These are phyloP conservation scores for Nadsonia fulvescens DNA, from an alignment of 805 yeast genomes.

Conservation along the genomic window DNA sequence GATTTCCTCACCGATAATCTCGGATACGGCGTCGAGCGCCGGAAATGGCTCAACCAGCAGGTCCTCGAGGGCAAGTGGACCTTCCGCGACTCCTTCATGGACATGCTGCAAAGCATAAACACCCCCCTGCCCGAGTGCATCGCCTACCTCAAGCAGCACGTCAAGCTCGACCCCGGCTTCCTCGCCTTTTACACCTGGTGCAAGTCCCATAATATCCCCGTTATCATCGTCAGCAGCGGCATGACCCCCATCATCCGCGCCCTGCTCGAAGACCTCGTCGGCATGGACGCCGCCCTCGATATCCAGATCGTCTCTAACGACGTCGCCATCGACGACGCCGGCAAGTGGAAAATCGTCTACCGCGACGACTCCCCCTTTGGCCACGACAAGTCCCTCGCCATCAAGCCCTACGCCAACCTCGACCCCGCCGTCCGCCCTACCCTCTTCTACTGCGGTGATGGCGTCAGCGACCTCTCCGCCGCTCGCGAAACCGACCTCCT, in stretches of 20 bases:
- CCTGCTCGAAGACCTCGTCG: constrained; percentile 54
- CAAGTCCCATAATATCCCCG: constrained; percentile 49
- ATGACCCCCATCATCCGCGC: constrained; percentile 85
- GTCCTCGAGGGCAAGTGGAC: constrained; percentile 50
- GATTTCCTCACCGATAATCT: constrained; percentile 76
- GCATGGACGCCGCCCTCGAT: constrained; percentile 50
- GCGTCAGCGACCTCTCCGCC: constrained; percentile 87
- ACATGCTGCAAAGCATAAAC: constrained; percentile 66
- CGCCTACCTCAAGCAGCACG: constrained; percentile 40
- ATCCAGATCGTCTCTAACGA: constrained; percentile 74
- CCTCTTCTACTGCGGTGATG: constrained; percentile 92
- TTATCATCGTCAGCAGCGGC: constrained; percentile 79
- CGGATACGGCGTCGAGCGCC: constrained; percentile 63
- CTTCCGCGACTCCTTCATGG: constrained; percentile 58
- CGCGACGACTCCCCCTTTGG: constrained; percentile 80
- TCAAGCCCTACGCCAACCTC: constrained; percentile 27
- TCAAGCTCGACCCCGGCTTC: constrained; percentile 83
- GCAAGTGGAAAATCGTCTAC: constrained; percentile 69
- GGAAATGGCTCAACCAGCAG: constrained; percentile 50
- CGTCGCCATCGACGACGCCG: constrained; percentile 35
- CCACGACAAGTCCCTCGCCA: constrained; percentile 82
- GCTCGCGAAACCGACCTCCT: constrained; percentile 87
- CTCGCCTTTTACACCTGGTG: constrained; percentile 69
- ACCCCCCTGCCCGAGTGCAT: constrained; percentile 73
- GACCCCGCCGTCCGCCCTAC: constrained; percentile 32